Evolutionary conservation across 1,284 basidiomycete genomes (phyloP).

Genomic region (Microbotryum lychnidis-dioicae): DNA sequence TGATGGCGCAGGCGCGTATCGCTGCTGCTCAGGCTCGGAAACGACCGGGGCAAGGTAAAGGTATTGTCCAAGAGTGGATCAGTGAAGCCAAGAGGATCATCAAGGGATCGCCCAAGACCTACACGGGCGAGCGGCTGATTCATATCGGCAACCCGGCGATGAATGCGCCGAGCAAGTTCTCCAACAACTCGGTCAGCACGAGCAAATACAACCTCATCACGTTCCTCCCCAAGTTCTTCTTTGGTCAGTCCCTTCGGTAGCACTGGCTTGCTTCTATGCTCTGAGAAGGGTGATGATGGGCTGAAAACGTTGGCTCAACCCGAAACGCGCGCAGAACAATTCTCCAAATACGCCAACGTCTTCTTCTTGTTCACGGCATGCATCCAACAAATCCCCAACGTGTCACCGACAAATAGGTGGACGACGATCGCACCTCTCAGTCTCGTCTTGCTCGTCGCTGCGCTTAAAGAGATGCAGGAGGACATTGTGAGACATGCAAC

Average conservation of each 20-base stretch:
- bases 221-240: slow-evolving; percentile 88
- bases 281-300: background rate
- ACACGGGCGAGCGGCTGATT: slow-evolving; percentile 31
- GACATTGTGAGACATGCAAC: slow-evolving; percentile 53
- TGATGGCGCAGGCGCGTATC: slow-evolving; percentile 16
- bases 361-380: slow-evolving; percentile 98
- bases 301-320: slow-evolving; percentile 21
- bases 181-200: slow-evolving; percentile 78
- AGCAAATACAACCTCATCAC: slow-evolving; percentile 88
- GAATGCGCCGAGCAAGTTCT: slow-evolving; percentile 25
- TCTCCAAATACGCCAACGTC: slow-evolving; percentile 95
- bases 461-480: slow-evolving; percentile 93
- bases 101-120: slow-evolving; percentile 16
- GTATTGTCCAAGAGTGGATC: background rate
- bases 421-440: slow-evolving; percentile 91
- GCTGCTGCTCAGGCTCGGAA: slow-evolving; percentile 12
- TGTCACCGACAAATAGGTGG: slow-evolving; percentile 91
- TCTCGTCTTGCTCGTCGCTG: slow-evolving; percentile 86
- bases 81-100: slow-evolving; percentile 6
- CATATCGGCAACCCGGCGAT: slow-evolving; percentile 27
- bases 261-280: background rate
- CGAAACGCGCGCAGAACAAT: slow-evolving; percentile 62
- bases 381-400: slow-evolving; percentile 96
- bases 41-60: background rate
- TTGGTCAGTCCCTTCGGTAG: slow-evolving; percentile 51